Base-by-base conservation (phyloP, 352 stramenopile genomes). In the Pythium brachiatum region DNA sequence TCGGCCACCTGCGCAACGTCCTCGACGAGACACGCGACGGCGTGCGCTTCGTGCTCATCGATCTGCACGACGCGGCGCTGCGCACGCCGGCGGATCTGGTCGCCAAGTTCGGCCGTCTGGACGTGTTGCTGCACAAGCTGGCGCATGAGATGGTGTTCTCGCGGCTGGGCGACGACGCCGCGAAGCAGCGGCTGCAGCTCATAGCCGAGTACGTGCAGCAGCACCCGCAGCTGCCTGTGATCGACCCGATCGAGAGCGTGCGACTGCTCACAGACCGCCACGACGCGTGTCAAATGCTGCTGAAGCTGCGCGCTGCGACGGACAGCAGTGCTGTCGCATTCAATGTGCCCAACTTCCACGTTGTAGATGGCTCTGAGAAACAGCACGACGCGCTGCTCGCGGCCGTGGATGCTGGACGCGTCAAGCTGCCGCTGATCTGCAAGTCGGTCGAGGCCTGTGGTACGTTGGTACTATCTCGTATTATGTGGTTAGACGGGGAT, bases 381-480 rank as follows among this genome's bases (percentile, higher is more conserved):
- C 73, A 71, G 34, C 88, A 86, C 38, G 59, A 75, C 26, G 62
- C 25, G 29, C 66, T 92, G 6, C 34, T 73, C 20, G 38, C 34
- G 7, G 62, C 75, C 12, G 51, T 94, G 27, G 71, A 86, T 18
- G 51, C 57, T 3, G 78, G 74, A 15, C 47, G 62, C 21, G 74
- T 78, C 58, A 53, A 64, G 25, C 68, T 94, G 13, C 86, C 86
- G 43, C 76, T 93, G 2, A 92, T 94, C 48, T 89, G 74, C 75
- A 94, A 94, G 70, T 93, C 83, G 7, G 68, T 92, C 32, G 86
- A 94, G 56, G 86, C 86, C 23, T 94, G 86, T 21, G 86, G 86
- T 94, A 54, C 26, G 80, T 80, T 46, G 11, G 5, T 60, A 29
- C 9, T 20, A 12, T n/a, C 8, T 43, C n/a, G n/a, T n/a, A n/a